A percentile compares a stretch with the other conserved stretches of the same genome.
Evolutionary conservation across 2,329 filamentous ascomycete genomes (phyloP).

Genomic region (Rhinocladiella mackenziei): DNA sequence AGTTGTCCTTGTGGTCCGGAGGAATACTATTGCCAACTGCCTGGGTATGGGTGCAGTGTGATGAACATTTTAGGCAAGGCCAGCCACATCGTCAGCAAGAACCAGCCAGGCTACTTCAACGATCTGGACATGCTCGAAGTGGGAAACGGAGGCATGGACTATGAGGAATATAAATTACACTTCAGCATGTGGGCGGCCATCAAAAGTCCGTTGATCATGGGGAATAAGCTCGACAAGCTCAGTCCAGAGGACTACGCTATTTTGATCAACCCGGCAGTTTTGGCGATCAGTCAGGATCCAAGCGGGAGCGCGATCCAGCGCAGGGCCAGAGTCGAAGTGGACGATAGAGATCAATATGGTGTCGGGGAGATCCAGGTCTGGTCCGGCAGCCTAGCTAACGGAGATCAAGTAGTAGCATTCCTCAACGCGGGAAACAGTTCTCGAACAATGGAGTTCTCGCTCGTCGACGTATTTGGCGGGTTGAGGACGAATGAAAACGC

Average conservation of each 20-base stretch:
- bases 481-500: slow-evolving; percentile 42
- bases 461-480: slow-evolving; percentile 51
- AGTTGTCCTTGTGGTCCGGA: slow-evolving; percentile 42
- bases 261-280: slow-evolving; percentile 46
- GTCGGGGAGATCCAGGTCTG: slow-evolving; percentile 49
- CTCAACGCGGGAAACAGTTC: slow-evolving; percentile 48
- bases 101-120: slow-evolving; percentile 40
- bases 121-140: slow-evolving; percentile 41
- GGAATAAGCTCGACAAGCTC: slow-evolving; percentile 43
- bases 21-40: slow-evolving; percentile 42
- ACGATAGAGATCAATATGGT: slow-evolving; percentile 42
- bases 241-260: slow-evolving; percentile 44
- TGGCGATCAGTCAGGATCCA: slow-evolving; percentile 50
- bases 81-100: slow-evolving; percentile 40
- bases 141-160: slow-evolving; percentile 42
- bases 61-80: slow-evolving; percentile 52
- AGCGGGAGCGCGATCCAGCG: slow-evolving; percentile 41
- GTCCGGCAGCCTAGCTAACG: slow-evolving; percentile 46
- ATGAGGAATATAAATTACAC: slow-evolving; percentile 40
- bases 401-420: slow-evolving; percentile 48
- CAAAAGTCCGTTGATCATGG: slow-evolving; percentile 48
- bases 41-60: slow-evolving; percentile 48
- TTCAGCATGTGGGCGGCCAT: slow-evolving; percentile 50
- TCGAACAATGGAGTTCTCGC: slow-evolving; percentile 48
- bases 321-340: slow-evolving; percentile 44